These are phyloP conservation scores for Stemphylium vesicarium DNA, from an alignment of 2,329 filamentous ascomycete species.

Conservation along the genomic window DNA sequence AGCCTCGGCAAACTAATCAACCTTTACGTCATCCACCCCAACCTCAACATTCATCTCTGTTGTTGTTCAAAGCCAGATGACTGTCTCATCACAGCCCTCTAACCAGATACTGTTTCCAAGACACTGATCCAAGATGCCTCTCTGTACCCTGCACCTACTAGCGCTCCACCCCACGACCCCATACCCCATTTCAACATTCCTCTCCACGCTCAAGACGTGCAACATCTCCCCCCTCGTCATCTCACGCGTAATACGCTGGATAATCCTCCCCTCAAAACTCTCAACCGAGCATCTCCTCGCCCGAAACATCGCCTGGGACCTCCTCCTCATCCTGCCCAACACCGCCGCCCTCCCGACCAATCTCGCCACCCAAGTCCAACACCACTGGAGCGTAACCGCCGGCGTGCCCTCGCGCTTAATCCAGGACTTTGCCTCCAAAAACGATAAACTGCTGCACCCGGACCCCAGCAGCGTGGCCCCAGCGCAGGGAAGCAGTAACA, in stretches of 20 bases:
- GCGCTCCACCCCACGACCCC: constrained; percentile 48
- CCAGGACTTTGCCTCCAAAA: constrained; percentile 46
- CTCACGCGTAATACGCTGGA: constrained; percentile 56
- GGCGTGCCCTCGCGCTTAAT: constrained; percentile 55
- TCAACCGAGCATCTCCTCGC: constrained; percentile 53
- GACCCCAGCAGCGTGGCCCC: constrained; percentile 41
- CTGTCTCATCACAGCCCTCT: not conserved
- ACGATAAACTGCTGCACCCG: constrained; percentile 50
- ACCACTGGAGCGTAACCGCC: constrained; percentile 48
- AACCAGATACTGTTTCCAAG: constrained; percentile 9
- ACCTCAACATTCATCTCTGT: not conserved
- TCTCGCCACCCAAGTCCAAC: constrained; percentile 30
- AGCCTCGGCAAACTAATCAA: constrained; percentile 27
- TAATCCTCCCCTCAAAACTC: constrained; percentile 54
- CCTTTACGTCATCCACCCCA: constrained; percentile 30
- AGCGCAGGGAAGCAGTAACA: constrained; percentile 37
- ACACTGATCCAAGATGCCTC: constrained; percentile 53
- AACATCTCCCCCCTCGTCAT: constrained; percentile 51
- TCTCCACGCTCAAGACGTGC: constrained; percentile 46
- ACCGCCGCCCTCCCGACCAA: constrained; percentile 33
- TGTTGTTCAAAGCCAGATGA: not conserved
- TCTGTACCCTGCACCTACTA: constrained; percentile 57
- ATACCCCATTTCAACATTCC: constrained; percentile 48
- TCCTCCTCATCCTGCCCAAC: constrained; percentile 54
- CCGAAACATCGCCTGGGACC: constrained; percentile 53